Base-by-base conservation (phyloP, 345 rosid species). In the Litchi chinensis region DNA sequence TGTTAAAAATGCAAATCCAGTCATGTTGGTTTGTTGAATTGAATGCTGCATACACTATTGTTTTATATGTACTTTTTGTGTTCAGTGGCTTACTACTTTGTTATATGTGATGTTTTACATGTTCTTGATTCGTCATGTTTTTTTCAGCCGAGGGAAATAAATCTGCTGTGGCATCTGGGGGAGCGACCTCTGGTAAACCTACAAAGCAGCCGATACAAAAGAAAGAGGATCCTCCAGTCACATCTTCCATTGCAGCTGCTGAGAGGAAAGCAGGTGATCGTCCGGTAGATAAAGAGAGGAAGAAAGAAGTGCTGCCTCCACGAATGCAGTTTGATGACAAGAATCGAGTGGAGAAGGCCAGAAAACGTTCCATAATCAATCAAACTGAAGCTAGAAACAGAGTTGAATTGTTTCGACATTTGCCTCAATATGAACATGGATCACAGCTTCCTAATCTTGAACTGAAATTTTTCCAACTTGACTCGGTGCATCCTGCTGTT, bases 261-360 rank as follows among this genome's bases (percentile, higher is more conserved):
- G 97, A 88, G 19, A 89, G 85, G 73, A 82, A 84, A 79, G 81
- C 83, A 76, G 80, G 81, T 57, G 89, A 88, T 19, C 86, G 87
- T 63, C 76, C 79, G 22, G 63, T 67, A 8, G 95, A 91, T 64
- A 93, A 86, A 83, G 97, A 89, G 71, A 87, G 87, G 84, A 91
- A 79, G 85, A 91, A 90, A 83, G 95, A 93, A 77, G 89, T 76
- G 22, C 91, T 89, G 74, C 88, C 89, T 66, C 88, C 95, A 16
- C 90, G 89, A 18, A 90, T 91, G 97, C 97, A 93, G 80, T 93
- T 89, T 86, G 97, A 93, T 71, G 93, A 91, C 75, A 86, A 80
- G 78, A 85, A 81, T 80, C 88, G 95, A 63, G 97, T 91, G 57
- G 92, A 85, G 50, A 93, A 91, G 86, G 95, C 97, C 22, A 93